These are phyloP conservation scores for Secale cereale DNA, from an alignment of 176 grass and related monocot species.

Conservation along the genomic window DNA sequence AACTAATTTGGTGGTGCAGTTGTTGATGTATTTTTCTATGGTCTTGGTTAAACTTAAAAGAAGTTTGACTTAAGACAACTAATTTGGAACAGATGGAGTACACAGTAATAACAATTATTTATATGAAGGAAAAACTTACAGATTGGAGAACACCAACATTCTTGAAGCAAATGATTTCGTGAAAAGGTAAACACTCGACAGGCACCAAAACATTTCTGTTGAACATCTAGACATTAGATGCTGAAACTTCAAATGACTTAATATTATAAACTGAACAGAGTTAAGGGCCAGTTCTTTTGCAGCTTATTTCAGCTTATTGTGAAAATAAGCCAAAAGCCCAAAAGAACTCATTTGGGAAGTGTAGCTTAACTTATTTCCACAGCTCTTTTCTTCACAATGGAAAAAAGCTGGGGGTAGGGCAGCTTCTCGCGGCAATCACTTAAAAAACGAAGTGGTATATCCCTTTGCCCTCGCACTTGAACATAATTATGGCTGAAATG, in stretches of 20 bases:
- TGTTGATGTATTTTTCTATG: not conserved
- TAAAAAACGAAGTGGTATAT: too few relatives aligned
- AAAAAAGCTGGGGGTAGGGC: too few relatives aligned
- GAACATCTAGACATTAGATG: conserved; percentile 20
- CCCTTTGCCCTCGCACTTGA: too few relatives aligned
- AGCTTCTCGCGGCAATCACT: too few relatives aligned
- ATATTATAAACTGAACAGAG: not conserved
- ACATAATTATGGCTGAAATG: too few relatives aligned
- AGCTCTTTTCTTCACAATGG: too few relatives aligned
- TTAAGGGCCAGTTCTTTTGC: too few relatives aligned
- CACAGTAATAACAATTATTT: not conserved
- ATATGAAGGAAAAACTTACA: conserved; percentile 51
- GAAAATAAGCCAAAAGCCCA: too few relatives aligned
- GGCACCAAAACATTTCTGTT: conserved; percentile 76
- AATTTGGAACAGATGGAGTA: not conserved
- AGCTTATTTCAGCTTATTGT: too few relatives aligned
- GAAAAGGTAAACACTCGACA: conserved; percentile 60
- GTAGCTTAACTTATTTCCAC: too few relatives aligned
- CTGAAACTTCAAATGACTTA: not conserved
- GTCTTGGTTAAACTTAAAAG: not conserved
- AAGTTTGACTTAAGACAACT: not conserved
- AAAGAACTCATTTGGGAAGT: too few relatives aligned
- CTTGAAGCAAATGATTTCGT: conserved; percentile 96
- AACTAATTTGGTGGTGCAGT: not conserved
- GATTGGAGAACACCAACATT: conserved; percentile 69